A percentile compares a stretch with the other conserved stretches of the same genome.
Evolutionary conservation across 2,329 filamentous ascomycete species (phyloP).

Genomic region (Cephalotrichum gorgonifer): DNA sequence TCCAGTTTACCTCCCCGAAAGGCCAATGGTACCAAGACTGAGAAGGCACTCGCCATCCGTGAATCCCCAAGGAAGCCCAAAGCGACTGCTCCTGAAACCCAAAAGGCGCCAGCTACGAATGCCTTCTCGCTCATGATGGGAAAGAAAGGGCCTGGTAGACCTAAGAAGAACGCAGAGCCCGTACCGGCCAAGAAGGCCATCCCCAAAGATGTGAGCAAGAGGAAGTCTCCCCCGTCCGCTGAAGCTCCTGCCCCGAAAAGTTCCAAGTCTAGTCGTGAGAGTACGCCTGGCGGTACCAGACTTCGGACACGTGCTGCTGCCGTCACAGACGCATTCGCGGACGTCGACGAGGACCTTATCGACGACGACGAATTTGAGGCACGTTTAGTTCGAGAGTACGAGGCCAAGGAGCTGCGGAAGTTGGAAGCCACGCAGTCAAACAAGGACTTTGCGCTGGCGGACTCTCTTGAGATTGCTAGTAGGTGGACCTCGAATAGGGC

Average conservation of each 20-base stretch:
- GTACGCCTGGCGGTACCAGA: slow-evolving; percentile 52
- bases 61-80: slow-evolving; percentile 21
- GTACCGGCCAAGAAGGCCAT: slow-evolving; percentile 19
- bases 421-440: slow-evolving; percentile 26
- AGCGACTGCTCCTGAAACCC: slow-evolving; percentile 6
- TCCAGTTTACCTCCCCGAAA: not conserved
- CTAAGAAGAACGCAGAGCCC: slow-evolving; percentile 3
- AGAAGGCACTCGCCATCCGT: slow-evolving; percentile 19
- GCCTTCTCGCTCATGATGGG: slow-evolving; percentile 46
- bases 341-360: slow-evolving; percentile 48
- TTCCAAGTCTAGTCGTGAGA: slow-evolving; percentile 61
- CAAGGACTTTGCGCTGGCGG: slow-evolving; percentile 28
- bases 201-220: slow-evolving; percentile 22
- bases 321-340: slow-evolving; percentile 32
- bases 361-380: slow-evolving; percentile 80
- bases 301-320: slow-evolving; percentile 14
- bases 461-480: slow-evolving; percentile 69
- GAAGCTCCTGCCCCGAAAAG: slow-evolving; percentile 50
- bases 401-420: slow-evolving; percentile 43
- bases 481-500: slow-evolving; percentile 21
- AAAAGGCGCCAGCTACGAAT: slow-evolving; percentile 18
- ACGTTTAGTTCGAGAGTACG: slow-evolving; percentile 56
- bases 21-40: not conserved
- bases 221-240: slow-evolving; percentile 13
- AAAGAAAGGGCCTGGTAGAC: slow-evolving; percentile 10